Percentiles rank a stretch among this genome's conserved stretches.
These are phyloP conservation scores for Lipomyces yamadae DNA, from an alignment of 805 yeast species.

Conservation along the genomic window DNA sequence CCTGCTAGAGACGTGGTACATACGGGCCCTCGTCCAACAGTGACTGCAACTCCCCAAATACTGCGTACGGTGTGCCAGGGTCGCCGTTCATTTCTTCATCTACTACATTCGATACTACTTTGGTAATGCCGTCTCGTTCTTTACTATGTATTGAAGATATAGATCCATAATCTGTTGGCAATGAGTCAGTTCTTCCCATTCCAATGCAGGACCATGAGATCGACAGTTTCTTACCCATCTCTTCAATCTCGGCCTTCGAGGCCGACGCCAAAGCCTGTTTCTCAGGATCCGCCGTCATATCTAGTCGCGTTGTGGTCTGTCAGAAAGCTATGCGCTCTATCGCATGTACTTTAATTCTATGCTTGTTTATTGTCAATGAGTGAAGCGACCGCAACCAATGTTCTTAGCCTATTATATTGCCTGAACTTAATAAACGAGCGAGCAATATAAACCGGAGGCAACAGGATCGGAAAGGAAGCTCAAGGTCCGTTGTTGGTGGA, in stretches of 20 bases:
- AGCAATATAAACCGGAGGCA: neutral
- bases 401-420: neutral
- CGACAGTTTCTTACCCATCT: neutral
- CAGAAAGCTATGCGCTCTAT: neutral
- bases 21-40: slow-evolving; percentile 31
- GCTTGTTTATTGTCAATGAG: neutral
- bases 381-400: neutral
- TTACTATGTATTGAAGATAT: slow-evolving; percentile 13
- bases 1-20: neutral
- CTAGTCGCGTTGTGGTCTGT: neutral
- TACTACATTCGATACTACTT: neutral
- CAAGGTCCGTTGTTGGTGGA: no score
- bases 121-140: slow-evolving; percentile 9
- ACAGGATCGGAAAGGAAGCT: neutral
- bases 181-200: neutral
- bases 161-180: slow-evolving; percentile 25
- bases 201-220: neutral
- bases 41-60: slow-evolving; percentile 27
- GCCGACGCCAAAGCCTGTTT: neutral
- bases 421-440: neutral
- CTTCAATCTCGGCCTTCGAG: neutral
- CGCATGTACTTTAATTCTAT: neutral
- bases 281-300: slow-evolving; percentile 6
- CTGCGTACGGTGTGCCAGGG: slow-evolving; percentile 8
- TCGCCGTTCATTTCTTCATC: slow-evolving; percentile 5